Evolutionary conservation across 345 rosid species (phyloP).

Genomic region (Conringia planisiliqua): DNA sequence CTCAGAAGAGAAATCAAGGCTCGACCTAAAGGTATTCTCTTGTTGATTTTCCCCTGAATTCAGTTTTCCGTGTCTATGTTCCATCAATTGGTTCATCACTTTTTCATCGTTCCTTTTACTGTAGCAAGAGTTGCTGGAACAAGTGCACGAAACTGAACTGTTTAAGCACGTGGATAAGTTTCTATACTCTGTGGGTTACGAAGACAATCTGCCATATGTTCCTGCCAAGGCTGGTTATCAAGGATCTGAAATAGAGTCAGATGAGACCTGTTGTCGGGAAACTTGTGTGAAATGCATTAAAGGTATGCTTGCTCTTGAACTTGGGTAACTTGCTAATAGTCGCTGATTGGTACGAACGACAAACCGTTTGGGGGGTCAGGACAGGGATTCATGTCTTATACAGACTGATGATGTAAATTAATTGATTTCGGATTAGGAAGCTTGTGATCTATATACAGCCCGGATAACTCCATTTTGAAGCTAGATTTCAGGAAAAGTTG

Average conservation of each 20-base stretch:
- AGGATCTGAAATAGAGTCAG: conserved; percentile 48
- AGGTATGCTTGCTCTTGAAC: conserved; percentile 15
- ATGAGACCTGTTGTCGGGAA: conserved; percentile 52
- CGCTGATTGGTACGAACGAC: neutral
- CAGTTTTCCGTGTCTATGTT: neutral
- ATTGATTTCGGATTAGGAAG: neutral
- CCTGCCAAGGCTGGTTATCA: conserved; percentile 54
- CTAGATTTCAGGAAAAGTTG: neutral
- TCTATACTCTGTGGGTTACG: conserved; percentile 46
- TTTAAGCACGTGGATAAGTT: conserved; percentile 45
- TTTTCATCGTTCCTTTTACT: neutral
- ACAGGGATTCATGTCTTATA: neutral
- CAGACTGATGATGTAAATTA: neutral
- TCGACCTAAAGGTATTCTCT: conserved; percentile 54
- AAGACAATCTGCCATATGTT: conserved; percentile 43
- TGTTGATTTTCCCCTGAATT: neutral
- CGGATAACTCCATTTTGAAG: no score
- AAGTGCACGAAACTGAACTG: conserved; percentile 42
- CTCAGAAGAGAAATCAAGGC: conserved; percentile 70
- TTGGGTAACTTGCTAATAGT: neutral
- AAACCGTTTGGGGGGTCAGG: neutral
- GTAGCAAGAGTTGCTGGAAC: conserved; percentile 49
- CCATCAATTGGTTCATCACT: neutral
- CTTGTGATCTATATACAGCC: no score
- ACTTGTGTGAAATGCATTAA: conserved; percentile 62